A percentile compares a stretch with the other conserved stretches of the same genome.
These are phyloP conservation scores for Rhododendron kiyosumense DNA, from an alignment of 148 eudicot genomes.

Conservation along the genomic window DNA sequence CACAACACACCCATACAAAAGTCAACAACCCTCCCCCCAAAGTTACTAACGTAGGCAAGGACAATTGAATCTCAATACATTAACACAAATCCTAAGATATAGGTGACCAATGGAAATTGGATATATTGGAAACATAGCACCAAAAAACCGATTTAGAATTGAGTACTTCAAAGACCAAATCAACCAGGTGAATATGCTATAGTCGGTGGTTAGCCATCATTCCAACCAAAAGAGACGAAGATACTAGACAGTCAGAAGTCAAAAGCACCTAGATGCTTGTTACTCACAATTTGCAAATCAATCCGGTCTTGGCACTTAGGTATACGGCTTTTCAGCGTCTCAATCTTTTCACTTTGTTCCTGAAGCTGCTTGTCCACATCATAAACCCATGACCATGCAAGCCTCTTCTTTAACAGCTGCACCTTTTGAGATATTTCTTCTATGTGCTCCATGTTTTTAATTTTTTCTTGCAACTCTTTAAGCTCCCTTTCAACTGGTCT, in stretches of 20 bases:
- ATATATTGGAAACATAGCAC: not conserved
- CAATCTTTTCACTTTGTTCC: slow-evolving; percentile 41
- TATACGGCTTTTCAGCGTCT: slow-evolving; percentile 45
- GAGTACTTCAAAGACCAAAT: not conserved
- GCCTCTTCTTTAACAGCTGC: slow-evolving; percentile 62
- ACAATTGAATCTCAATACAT: not conserved
- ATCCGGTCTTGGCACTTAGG: slow-evolving; percentile 59
- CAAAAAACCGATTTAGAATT: not conserved
- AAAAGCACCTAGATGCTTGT: not conserved
- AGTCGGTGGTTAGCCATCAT: not conserved
- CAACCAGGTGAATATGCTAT: not conserved
- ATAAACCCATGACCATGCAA: slow-evolving; percentile 95
- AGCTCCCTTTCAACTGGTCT: slow-evolving; percentile 71
- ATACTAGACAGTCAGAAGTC: not conserved
- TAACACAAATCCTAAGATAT: not conserved
- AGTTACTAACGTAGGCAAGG: not conserved
- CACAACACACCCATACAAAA: not conserved
- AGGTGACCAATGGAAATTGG: not conserved
- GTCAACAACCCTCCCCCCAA: not conserved
- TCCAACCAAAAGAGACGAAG: not conserved
- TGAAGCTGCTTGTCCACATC: slow-evolving; percentile 53
- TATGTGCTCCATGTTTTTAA: slow-evolving; percentile 73
- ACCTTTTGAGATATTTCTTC: slow-evolving; percentile 71
- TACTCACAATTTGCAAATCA: slow-evolving; percentile 52
- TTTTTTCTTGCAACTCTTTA: slow-evolving; percentile 69